Conservation (phyloP, 2,329 filamentous ascomycete species). For the Colletotrichum sp. region DNA sequence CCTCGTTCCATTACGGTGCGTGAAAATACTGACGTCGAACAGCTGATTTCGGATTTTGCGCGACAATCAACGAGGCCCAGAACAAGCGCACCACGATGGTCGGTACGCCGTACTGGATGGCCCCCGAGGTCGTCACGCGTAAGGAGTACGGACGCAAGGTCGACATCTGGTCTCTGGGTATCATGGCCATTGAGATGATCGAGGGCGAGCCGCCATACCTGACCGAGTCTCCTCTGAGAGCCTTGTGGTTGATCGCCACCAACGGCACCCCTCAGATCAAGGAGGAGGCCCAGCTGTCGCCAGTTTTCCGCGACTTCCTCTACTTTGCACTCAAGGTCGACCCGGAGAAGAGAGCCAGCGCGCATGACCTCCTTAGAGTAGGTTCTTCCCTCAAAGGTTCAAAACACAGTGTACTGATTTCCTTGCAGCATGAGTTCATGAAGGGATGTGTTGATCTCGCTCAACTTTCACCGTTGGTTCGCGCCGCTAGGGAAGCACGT, state of each 20-base stretch:
- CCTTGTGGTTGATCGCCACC: slow-evolving; percentile 94
- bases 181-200: slow-evolving; percentile 99
- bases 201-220: slow-evolving; percentile 97
- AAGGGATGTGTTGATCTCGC: slow-evolving; percentile 74
- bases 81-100: slow-evolving; percentile 99
- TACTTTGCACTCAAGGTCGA: slow-evolving; percentile 95
- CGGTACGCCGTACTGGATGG: slow-evolving; percentile 99
- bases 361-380: slow-evolving; percentile 91
- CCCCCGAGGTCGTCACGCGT: slow-evolving; percentile 93
- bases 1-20: not conserved
- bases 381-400: slow-evolving; percentile 35
- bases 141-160: slow-evolving; percentile 99
- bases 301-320: slow-evolving; percentile 89
- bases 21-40: slow-evolving; percentile 32
- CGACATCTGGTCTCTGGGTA: slow-evolving; percentile 97
- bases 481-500: slow-evolving; percentile 82
- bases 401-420: not conserved
- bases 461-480: slow-evolving; percentile 85
- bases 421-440: slow-evolving; percentile 78
- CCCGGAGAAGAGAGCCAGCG: slow-evolving; percentile 94
- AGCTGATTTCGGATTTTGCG: slow-evolving; percentile 99
- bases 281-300: slow-evolving; percentile 82
- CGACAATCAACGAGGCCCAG: slow-evolving; percentile 95
- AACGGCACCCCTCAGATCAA: slow-evolving; percentile 96
- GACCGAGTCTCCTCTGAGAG: slow-evolving; percentile 90